A percentile compares a stretch with the other conserved stretches of the same genome.
These are phyloP conservation scores for Globisporangium nunn DNA, from an alignment of 352 stramenopile species.

Conservation along the genomic window DNA sequence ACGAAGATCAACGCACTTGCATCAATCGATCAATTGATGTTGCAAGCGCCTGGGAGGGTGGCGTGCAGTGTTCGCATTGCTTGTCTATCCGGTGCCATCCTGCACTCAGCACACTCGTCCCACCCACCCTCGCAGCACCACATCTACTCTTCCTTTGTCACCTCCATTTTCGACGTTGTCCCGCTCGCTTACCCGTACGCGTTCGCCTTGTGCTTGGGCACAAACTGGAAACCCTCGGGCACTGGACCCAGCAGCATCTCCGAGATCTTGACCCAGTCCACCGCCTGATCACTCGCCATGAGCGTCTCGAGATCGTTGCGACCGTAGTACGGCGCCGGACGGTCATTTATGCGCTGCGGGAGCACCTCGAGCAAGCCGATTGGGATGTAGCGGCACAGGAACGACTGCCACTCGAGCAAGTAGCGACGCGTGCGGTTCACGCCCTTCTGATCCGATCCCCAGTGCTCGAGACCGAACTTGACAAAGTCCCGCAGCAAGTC, in stretches of 20 bases:
- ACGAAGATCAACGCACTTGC: not conserved
- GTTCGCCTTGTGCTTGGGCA: slow-evolving; percentile 98
- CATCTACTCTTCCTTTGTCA: too few species aligned
- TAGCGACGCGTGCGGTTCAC: slow-evolving; percentile 97
- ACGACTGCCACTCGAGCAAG: slow-evolving; percentile 98
- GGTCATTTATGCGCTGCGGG: slow-evolving; percentile 97
- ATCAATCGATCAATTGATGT: not conserved
- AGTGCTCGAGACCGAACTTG: slow-evolving; percentile 98
- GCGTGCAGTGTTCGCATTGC: not conserved
- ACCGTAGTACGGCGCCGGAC: slow-evolving; percentile 89
- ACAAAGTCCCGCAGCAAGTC: slow-evolving; percentile 97
- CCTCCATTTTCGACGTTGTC: too few species aligned
- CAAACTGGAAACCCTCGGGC: slow-evolving; percentile 89
- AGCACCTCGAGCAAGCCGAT: slow-evolving; percentile 94
- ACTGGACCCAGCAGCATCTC: slow-evolving; percentile 97
- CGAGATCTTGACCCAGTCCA: slow-evolving; percentile 99
- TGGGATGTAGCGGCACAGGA: slow-evolving; percentile 97
- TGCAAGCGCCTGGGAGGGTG: not conserved
- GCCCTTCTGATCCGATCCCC: slow-evolving; percentile 97
- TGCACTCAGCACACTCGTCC: not conserved
- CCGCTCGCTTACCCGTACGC: slow-evolving; percentile 59
- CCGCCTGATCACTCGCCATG: slow-evolving; percentile 91
- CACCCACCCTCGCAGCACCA: too few species aligned
- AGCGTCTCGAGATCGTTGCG: slow-evolving; percentile 97
- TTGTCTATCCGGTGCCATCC: not conserved